A percentile compares a stretch with the other conserved stretches of the same genome.
These are phyloP conservation scores for Sideroxylon spinosum DNA, from an alignment of 179 eudicot genomes.

Conservation along the genomic window DNA sequence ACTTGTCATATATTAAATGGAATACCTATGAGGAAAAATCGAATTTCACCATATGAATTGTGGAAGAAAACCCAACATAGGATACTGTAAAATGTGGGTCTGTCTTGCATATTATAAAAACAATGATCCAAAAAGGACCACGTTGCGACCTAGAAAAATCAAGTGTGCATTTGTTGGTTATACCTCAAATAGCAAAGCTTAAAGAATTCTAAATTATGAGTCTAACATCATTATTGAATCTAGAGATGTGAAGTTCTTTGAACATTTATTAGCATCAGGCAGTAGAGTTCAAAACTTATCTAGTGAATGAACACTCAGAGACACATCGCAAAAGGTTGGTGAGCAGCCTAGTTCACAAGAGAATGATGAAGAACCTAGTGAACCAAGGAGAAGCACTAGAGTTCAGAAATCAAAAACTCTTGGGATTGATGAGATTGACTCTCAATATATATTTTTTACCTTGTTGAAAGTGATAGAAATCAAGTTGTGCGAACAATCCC, in stretches of 20 bases:
- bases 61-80: no score
- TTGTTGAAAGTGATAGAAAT: slow-evolving; percentile 1
- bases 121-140: no score
- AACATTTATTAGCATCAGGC: background rate
- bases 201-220: background rate
- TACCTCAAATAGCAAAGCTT: background rate
- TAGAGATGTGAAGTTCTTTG: background rate
- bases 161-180: background rate
- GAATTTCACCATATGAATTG: no score
- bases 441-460: background rate
- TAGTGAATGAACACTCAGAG: no score
- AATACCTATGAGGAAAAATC: no score
- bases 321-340: no score
- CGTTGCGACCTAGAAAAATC: no score
- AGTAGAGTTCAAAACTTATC: background rate
- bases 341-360: background rate
- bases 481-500: background rate
- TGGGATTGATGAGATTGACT: background rate
- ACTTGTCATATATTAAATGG: no score
- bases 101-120: no score
- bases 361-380: background rate
- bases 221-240: background rate
- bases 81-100: no score
- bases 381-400: background rate
- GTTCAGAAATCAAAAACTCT: background rate